Conservation (phyloP, 116 monocot genomes). For the Papilionanthe hybrid region DNA sequence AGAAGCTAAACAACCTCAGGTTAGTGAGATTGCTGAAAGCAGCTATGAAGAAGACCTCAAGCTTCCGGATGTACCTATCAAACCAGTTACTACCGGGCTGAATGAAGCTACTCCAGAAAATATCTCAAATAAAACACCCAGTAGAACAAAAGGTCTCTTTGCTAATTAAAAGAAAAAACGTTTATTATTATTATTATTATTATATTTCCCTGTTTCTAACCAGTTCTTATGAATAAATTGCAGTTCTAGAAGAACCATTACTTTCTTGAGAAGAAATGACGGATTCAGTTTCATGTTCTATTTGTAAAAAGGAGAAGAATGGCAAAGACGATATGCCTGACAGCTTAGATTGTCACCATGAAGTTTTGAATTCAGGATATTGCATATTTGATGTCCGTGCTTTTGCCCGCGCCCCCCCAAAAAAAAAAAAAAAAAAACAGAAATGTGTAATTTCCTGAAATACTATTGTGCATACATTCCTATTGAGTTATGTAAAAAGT, state of each 20-base stretch:
- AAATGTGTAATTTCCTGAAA: not conserved
- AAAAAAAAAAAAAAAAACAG: too few species aligned
- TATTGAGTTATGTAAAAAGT: not conserved
- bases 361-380: too few species aligned
- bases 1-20: slow-evolving; percentile 8
- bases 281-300: not conserved
- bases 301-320: not conserved
- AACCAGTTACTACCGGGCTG: slow-evolving; percentile 9
- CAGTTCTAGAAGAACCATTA: slow-evolving; percentile 67
- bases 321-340: not conserved
- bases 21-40: slow-evolving; percentile 15
- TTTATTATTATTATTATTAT: not conserved
- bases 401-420: too few species aligned
- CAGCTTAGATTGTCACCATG: too few species aligned
- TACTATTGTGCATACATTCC: not conserved
- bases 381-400: too few species aligned
- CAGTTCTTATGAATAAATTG: slow-evolving; percentile 8
- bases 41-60: slow-evolving; percentile 39
- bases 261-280: slow-evolving; percentile 29
- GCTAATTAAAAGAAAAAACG: not conserved
- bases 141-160: slow-evolving; percentile 41
- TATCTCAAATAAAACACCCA: slow-evolving; percentile 11
- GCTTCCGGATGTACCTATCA: slow-evolving; percentile 63
- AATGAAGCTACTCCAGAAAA: slow-evolving; percentile 1
- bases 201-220: not conserved